These are phyloP conservation scores for Carex pumila DNA, from an alignment of 176 grass and related monocot species.

Conservation along the genomic window DNA sequence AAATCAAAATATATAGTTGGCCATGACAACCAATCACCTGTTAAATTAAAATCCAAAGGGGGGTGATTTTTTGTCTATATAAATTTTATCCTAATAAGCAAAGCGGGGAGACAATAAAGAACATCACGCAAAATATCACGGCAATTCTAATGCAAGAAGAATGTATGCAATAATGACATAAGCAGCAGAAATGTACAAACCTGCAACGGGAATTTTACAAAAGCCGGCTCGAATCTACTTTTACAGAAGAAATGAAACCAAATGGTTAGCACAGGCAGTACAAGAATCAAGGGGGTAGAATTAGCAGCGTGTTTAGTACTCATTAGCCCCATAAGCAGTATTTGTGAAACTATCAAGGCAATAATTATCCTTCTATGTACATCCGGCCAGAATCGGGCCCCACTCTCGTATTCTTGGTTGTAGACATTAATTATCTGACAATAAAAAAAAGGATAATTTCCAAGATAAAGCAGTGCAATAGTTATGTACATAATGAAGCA, in stretches of 20 bases:
- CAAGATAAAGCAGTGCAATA: too few species aligned
- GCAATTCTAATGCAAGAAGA: not conserved
- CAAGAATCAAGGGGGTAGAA: constrained; percentile 47
- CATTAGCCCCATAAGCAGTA: constrained; percentile 74
- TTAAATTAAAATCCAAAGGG: too few species aligned
- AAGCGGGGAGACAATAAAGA: not conserved
- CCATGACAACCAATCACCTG: too few species aligned
- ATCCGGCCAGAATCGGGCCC: constrained; percentile 86
- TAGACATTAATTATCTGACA: constrained; percentile 95
- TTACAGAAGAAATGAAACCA: constrained; percentile 90
- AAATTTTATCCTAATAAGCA: not conserved
- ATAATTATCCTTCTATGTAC: constrained; percentile 59
- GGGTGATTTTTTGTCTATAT: not conserved
- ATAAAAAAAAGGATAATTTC: not conserved
- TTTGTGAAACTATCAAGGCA: constrained; percentile 76
- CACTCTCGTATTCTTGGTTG: constrained; percentile 79
- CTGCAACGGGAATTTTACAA: constrained; percentile 80
- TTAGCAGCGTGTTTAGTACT: constrained; percentile 60
- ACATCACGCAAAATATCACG: not conserved
- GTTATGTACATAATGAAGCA: not conserved
- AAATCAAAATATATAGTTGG: too few species aligned
- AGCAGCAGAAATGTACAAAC: constrained; percentile 4
- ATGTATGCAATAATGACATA: not conserved
- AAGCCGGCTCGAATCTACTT: constrained; percentile 75
- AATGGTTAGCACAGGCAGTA: constrained; percentile 74